phyloP scores from a whole-genome alignment of 768 basidiomycete genomes.

The Pulveroboletus frians region DNA sequence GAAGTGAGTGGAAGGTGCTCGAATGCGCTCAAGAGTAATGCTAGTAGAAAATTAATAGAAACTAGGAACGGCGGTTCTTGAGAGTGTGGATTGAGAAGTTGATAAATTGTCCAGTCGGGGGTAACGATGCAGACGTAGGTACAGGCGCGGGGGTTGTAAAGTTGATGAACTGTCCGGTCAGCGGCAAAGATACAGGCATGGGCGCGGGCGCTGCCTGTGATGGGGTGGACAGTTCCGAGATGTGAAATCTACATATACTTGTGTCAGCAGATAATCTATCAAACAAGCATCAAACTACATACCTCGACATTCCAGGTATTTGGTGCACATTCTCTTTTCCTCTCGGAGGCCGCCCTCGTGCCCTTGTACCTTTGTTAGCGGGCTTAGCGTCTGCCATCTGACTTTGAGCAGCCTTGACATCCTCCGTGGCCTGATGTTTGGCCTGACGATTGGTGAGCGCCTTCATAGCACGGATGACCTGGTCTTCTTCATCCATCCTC shows the following conservation, averaged over 20 bases:
- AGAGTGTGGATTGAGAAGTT: no score
- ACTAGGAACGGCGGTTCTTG: no score
- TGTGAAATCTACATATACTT: background rate
- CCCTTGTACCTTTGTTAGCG: accelerated
- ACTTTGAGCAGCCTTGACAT: background rate
- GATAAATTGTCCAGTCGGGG: no score
- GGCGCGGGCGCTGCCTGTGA: background rate
- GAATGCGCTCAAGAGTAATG: no score
- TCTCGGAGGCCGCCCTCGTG: background rate
- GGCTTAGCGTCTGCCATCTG: background rate
- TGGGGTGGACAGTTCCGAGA: background rate
- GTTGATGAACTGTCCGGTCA: background rate
- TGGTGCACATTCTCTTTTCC: background rate
- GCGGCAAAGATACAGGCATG: background rate
- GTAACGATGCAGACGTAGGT: no score
- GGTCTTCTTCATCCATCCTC: background rate
- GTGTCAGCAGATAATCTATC: background rate
- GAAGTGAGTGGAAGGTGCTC: no score
- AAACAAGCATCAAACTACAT: background rate
- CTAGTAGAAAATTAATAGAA: no score
- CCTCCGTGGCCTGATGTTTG: background rate
- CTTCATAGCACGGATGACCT: background rate
- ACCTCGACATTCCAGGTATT: background rate
- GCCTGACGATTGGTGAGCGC: background rate
- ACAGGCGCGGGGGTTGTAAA: background rate